Conservation (phyloP, 371 early-diverging fungal genomes). For the Umbelopsis sp. region DNA sequence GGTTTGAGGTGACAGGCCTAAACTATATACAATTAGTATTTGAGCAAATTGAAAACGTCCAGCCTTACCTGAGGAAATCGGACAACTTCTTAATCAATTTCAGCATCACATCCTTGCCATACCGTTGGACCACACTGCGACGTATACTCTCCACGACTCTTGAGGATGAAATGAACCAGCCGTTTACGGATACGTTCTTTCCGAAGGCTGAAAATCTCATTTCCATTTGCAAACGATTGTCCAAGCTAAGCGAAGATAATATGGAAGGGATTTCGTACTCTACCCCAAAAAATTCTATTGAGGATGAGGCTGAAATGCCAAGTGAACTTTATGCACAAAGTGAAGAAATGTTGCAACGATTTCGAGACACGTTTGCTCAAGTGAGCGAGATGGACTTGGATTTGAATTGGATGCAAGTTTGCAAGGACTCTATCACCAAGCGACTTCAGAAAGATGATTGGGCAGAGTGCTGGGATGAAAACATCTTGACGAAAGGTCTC, state of each 20-base stretch:
- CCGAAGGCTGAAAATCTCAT: not conserved
- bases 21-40: not conserved
- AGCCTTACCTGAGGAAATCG: not conserved
- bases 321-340: not conserved
- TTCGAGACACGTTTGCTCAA: not conserved
- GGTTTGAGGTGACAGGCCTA: not conserved
- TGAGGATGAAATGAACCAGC: conserved; percentile 7
- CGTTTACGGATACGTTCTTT: not conserved
- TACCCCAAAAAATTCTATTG: not conserved
- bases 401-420: conserved; percentile 14
- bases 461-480: conserved; percentile 14
- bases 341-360: not conserved
- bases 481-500: not conserved
- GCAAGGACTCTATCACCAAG: not conserved
- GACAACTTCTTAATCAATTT: conserved; percentile 9
- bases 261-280: conserved; percentile 9
- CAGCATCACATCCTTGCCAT: conserved; percentile 10
- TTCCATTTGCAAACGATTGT: conserved; percentile 1
- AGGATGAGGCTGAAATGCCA: not conserved
- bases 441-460: not conserved
- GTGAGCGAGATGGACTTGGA: conserved; percentile 1
- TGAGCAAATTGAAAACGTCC: not conserved
- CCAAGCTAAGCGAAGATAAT: conserved; percentile 4
- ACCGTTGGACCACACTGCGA: conserved; percentile 2
- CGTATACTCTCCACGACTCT: not conserved